Percentiles rank a stretch among this genome's conserved stretches.
These are phyloP conservation scores for Furcasterigmium furcatum DNA, from an alignment of 2,329 filamentous ascomycete species.

Conservation along the genomic window DNA sequence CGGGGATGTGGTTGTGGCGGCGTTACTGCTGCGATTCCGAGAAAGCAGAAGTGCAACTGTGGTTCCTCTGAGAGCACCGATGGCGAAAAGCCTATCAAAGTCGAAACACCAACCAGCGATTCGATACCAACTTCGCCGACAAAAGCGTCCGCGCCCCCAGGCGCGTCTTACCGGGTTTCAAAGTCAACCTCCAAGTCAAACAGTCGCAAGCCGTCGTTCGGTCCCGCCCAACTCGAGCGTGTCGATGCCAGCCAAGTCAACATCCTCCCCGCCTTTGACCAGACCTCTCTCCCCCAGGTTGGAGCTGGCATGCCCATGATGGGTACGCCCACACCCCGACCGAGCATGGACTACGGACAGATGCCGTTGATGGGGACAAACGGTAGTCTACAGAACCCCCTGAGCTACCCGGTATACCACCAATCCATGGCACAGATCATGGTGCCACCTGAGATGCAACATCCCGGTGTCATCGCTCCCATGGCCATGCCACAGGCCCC, in stretches of 20 bases:
- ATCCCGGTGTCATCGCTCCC: not conserved
- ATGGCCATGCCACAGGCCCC: not conserved
- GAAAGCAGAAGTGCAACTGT: conserved; percentile 54
- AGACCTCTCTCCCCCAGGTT: conserved; percentile 14
- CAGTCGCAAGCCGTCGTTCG: conserved; percentile 46
- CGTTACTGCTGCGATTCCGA: conserved; percentile 62
- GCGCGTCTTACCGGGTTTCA: conserved; percentile 40
- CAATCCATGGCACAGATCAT: conserved; percentile 7
- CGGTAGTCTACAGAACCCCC: conserved; percentile 10
- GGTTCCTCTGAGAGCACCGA: conserved; percentile 21
- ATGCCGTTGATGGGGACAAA: conserved; percentile 11
- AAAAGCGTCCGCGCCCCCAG: conserved; percentile 18
- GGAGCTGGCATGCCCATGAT: conserved; percentile 14
- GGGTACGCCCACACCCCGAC: conserved; percentile 7
- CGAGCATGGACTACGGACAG: conserved; percentile 8
- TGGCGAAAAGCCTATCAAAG: conserved; percentile 12
- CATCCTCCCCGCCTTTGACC: conserved; percentile 32
- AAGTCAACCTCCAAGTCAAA: conserved; percentile 35
- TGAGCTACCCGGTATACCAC: conserved; percentile 10
- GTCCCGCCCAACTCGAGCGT: conserved; percentile 42
- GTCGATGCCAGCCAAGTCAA: conserved; percentile 53
- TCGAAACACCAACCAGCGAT: conserved; percentile 22
- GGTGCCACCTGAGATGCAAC: conserved; percentile 8
- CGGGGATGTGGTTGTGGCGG: conserved; percentile 59
- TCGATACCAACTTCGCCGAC: conserved; percentile 28